Conservation (phyloP, 768 basidiomycete genomes). For the Mycena crocata region DNA sequence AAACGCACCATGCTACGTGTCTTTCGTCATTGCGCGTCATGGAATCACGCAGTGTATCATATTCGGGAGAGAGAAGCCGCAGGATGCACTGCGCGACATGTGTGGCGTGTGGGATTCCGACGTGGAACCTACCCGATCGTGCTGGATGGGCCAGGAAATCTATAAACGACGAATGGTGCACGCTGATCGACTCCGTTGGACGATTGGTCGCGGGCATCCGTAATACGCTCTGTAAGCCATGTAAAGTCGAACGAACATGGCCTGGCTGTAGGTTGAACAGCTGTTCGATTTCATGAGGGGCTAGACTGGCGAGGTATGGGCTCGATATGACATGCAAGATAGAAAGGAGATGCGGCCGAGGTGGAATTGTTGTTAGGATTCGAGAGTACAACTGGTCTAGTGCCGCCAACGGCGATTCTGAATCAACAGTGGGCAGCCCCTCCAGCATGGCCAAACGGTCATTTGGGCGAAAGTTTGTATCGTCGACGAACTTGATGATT, state of each 20-base stretch:
- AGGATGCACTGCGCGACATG: background rate
- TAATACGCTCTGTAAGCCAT: background rate
- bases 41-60: too few relatives aligned
- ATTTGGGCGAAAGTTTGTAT: background rate
- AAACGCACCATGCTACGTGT: background rate
- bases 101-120: background rate
- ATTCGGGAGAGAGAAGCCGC: background rate
- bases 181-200: background rate
- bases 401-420: background rate
- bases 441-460: background rate
- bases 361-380: background rate
- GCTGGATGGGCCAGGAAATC: background rate
- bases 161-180: slow-evolving; percentile 3
- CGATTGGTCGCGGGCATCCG: background rate
- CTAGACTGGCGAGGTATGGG: too few relatives aligned
- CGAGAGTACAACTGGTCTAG: background rate
- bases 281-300: background rate
- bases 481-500: background rate
- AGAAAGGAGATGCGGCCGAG: too few relatives aligned
- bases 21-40: too few relatives aligned
- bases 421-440: background rate
- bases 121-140: background rate
- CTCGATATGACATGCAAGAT: background rate
- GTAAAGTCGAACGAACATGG: background rate
- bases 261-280: background rate